phyloP scores from a whole-genome alignment of 495 filamentous ascomycete genomes.

The Aspergillus mulundensis region DNA sequence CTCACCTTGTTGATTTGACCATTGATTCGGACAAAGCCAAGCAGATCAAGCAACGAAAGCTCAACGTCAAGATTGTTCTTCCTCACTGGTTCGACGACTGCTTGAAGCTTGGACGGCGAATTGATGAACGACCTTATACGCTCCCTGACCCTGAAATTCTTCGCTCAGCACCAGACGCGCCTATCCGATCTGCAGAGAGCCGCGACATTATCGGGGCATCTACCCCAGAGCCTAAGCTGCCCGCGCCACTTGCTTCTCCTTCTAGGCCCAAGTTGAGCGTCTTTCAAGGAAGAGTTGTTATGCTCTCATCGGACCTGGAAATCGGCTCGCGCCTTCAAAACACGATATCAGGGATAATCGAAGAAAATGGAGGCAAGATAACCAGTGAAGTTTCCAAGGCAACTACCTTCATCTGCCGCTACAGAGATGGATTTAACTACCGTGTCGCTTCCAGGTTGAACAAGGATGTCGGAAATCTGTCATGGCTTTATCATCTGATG shows the following conservation, averaged over 20 bases:
- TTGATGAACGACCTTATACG: constrained; percentile 81
- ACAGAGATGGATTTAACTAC: constrained; percentile 77
- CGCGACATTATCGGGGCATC: constrained; percentile 70
- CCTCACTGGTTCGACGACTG: constrained; percentile 99
- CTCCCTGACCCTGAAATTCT: constrained; percentile 84
- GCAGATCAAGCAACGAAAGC: constrained; percentile 55
- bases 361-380: constrained; percentile 62
- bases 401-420: constrained; percentile 81
- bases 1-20: constrained; percentile 83
- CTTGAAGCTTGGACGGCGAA: constrained; percentile 80
- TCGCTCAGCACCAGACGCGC: constrained; percentile 48
- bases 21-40: constrained; percentile 70
- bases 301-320: constrained; percentile 63
- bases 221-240: constrained; percentile 57
- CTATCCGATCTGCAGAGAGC: constrained; percentile 51
- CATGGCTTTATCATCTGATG: constrained; percentile 91
- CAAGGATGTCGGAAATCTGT: constrained; percentile 84
- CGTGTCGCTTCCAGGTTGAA: constrained; percentile 64
- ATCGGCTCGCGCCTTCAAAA: constrained; percentile 60
- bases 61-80: constrained; percentile 77
- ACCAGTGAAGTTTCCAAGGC: constrained; percentile 64
- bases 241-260: constrained; percentile 37
- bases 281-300: constrained; percentile 53
- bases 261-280: constrained; percentile 41
- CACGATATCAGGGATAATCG: constrained; percentile 67